Conservation (phyloP, 2,329 filamentous ascomycete genomes). For the Phyllosticta paracitricarpa region DNA sequence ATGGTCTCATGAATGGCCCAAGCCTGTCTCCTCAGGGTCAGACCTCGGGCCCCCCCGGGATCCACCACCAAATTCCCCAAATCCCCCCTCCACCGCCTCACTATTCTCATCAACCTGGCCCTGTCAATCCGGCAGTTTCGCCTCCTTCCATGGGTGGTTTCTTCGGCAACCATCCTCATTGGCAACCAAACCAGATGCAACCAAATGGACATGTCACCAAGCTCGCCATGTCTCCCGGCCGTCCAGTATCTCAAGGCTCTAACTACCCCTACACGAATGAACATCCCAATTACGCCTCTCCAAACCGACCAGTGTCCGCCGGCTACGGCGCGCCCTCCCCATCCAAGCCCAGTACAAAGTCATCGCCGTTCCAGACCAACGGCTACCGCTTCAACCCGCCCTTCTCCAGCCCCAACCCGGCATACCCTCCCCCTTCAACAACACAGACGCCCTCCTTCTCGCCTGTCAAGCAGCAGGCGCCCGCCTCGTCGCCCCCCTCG, state of each 20-base stretch:
- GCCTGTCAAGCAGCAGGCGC: slow-evolving; percentile 23
- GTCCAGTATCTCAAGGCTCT: background rate
- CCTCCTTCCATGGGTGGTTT: background rate
- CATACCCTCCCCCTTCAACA: slow-evolving; percentile 28
- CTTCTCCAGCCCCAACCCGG: slow-evolving; percentile 36
- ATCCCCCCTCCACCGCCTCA: slow-evolving; percentile 3
- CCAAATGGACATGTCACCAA: background rate
- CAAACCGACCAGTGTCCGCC: slow-evolving; percentile 33
- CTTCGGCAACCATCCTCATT: background rate
- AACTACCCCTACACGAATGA: slow-evolving; percentile 26
- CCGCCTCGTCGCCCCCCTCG: slow-evolving; percentile 22
- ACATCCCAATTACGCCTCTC: slow-evolving; percentile 29
- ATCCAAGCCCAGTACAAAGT: slow-evolving; percentile 25
- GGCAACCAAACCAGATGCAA: background rate
- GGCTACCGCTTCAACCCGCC: slow-evolving; percentile 22
- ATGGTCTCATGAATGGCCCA: slow-evolving; percentile 32
- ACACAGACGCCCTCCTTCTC: slow-evolving; percentile 27
- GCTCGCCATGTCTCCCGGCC: background rate
- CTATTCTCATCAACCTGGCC: background rate
- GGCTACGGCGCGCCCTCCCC: slow-evolving; percentile 18
- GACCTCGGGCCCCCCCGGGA: slow-evolving; percentile 28
- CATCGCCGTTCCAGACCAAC: slow-evolving; percentile 25
- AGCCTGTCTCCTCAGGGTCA: slow-evolving; percentile 37
- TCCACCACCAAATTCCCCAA: background rate
- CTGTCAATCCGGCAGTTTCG: background rate